Evolutionary conservation across 1,284 basidiomycete species (phyloP).

Genomic region (Ustilago xerochloae): DNA sequence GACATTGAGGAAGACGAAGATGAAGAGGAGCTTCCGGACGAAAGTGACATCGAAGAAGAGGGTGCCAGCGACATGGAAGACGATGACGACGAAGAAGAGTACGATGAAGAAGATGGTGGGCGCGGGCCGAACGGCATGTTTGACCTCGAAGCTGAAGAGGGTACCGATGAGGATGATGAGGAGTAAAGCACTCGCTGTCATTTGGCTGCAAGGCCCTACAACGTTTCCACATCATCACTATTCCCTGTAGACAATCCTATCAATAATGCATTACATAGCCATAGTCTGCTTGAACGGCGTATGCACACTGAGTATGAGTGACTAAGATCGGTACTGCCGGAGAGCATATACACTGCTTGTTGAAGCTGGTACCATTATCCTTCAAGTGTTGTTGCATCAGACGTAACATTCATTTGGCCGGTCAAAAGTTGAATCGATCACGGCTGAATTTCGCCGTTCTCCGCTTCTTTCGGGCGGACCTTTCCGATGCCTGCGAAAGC

Average conservation of each 20-base stretch:
- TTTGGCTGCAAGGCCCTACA: background rate
- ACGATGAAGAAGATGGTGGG: conserved; percentile 45
- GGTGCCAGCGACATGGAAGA: conserved; percentile 47
- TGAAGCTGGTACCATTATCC: no score
- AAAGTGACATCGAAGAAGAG: conserved; percentile 48
- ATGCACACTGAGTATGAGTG: no score
- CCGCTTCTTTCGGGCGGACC: conserved; percentile 11
- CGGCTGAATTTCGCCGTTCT: conserved; percentile 6
- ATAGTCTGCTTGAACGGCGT: background rate
- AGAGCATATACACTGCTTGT: no score
- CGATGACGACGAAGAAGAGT: conserved; percentile 52
- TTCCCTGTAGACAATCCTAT: background rate
- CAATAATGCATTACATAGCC: background rate
- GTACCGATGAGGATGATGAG: conserved; percentile 46
- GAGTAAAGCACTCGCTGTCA: conserved; percentile 5
- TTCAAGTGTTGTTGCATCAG: background rate
- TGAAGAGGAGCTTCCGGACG: conserved; percentile 44
- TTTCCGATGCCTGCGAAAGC: background rate
- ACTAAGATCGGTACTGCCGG: no score
- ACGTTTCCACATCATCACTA: background rate
- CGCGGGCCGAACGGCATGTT: conserved; percentile 45
- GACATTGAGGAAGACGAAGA: conserved; percentile 28
- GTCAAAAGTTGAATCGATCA: conserved; percentile 1
- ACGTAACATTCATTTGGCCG: background rate
- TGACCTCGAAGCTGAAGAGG: conserved; percentile 51